phyloP scores from a whole-genome alignment of 2,329 filamentous ascomycete species.

The Teratosphaeria nubilosa region DNA sequence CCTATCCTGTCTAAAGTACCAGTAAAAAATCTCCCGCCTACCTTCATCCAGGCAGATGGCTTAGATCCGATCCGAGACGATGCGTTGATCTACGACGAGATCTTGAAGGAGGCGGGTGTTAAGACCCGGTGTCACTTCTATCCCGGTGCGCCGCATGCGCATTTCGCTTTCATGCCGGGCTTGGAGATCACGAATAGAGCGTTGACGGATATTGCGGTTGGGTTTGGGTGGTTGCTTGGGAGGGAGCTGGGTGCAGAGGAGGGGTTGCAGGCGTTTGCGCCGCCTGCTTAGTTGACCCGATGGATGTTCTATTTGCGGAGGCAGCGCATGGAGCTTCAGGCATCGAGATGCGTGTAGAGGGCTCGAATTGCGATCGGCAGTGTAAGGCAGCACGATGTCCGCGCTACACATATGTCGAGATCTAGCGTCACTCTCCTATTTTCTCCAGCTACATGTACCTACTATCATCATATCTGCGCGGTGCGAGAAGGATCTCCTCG shows the following conservation, averaged over 20 bases:
- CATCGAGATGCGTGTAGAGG: neutral
- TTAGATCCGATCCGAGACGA: constrained; percentile 45
- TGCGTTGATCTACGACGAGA: constrained; percentile 41
- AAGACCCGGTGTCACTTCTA: constrained; percentile 37
- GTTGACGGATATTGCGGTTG: constrained; percentile 21
- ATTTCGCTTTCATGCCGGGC: constrained; percentile 27
- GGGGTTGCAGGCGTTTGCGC: neutral
- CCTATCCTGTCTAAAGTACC: constrained; percentile 25
- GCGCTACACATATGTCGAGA: neutral
- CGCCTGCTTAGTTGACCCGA: neutral
- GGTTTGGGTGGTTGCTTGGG: constrained; percentile 28
- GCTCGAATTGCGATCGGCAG: neutral
- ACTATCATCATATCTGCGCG: neutral
- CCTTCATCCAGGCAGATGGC: constrained; percentile 43
- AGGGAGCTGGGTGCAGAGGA: constrained; percentile 10
- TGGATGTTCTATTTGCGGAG: neutral
- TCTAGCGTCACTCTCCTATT: neutral
- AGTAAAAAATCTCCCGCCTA: constrained; percentile 31
- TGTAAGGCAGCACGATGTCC: neutral
- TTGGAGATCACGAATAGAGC: constrained; percentile 18
- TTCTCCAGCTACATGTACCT: neutral
- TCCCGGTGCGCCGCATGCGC: constrained; percentile 33
- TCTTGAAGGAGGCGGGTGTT: constrained; percentile 36
- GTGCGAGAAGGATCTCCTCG: neutral
- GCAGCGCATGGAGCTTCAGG: neutral